Conservation (phyloP, 2,329 filamentous ascomycete species). For the Chalaropsis thielavioides region DNA sequence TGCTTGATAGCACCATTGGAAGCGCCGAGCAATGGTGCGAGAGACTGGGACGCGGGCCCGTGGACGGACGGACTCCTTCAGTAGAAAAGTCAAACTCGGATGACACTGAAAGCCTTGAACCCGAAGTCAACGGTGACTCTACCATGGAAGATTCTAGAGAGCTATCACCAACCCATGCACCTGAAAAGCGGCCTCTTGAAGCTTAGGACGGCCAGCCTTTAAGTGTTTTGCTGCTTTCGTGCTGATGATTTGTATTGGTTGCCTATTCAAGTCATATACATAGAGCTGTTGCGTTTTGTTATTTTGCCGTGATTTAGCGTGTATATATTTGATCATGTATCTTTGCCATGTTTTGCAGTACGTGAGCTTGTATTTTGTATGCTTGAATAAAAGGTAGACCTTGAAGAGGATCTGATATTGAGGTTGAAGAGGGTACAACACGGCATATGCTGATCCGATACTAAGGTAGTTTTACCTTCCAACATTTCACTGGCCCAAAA, state of each 20-base stretch:
- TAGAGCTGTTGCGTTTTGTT: not conserved
- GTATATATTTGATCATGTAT: constrained; percentile 1
- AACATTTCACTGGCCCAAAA: not conserved
- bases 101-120: not conserved
- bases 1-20: constrained; percentile 76
- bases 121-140: constrained; percentile 18
- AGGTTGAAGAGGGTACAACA: not conserved
- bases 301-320: not conserved
- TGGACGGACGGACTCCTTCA: constrained; percentile 19
- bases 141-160: constrained; percentile 20
- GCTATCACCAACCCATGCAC: constrained; percentile 20
- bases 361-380: not conserved
- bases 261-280: not conserved
- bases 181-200: constrained; percentile 18
- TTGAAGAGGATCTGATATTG: not conserved
- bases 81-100: constrained; percentile 15
- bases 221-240: not conserved
- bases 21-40: constrained; percentile 90
- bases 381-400: not conserved
- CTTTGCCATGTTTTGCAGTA: not conserved
- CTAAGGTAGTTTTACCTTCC: not conserved
- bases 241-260: not conserved
- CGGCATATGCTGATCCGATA: not conserved
- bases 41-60: constrained; percentile 41
- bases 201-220: not conserved